Evolutionary conservation across 352 stramenopile genomes (phyloP).

Genomic region (Phytophthora palmivora): DNA sequence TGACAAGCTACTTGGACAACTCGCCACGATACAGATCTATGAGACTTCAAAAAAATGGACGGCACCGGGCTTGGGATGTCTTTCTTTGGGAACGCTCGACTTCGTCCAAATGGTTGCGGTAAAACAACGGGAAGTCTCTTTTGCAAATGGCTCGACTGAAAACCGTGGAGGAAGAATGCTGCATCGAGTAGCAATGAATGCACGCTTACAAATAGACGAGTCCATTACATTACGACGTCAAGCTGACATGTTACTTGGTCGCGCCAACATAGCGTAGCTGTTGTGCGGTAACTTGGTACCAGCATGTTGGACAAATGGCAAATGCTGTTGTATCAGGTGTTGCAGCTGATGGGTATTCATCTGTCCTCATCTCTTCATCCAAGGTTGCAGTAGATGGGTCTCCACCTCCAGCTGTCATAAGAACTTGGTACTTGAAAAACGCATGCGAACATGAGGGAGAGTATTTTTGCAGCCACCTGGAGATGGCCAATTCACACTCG

Average conservation of each 20-base stretch:
- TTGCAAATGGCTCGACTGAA: neutral
- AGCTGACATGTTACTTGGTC: slow-evolving; percentile 13
- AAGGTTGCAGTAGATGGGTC: neutral
- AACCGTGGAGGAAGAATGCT: slow-evolving; percentile 8
- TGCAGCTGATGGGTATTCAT: slow-evolving; percentile 17
- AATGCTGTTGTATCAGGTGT: too few species aligned
- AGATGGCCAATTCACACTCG: slow-evolving; percentile 2
- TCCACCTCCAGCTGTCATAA: slow-evolving; percentile 31
- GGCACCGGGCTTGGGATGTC: neutral
- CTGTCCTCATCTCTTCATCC: slow-evolving; percentile 25
- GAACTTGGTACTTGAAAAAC: slow-evolving; percentile 27
- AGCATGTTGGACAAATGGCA: too few species aligned
- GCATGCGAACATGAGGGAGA: slow-evolving; percentile 14
- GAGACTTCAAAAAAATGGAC: slow-evolving; percentile 4
- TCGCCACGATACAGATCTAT: slow-evolving; percentile 32
- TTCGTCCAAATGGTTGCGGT: slow-evolving; percentile 15
- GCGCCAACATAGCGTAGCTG: neutral
- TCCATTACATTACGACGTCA: slow-evolving; percentile 24
- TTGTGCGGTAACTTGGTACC: too few species aligned
- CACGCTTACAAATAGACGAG: slow-evolving; percentile 30
- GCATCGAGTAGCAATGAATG: slow-evolving; percentile 10
- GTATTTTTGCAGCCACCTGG: slow-evolving; percentile 7
- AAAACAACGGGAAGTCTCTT: slow-evolving; percentile 19
- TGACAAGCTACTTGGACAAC: slow-evolving; percentile 27
- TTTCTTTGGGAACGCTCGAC: slow-evolving; percentile 20